These are phyloP conservation scores for Pseudocercospora vitis DNA, from an alignment of 2,329 filamentous ascomycete genomes.

Conservation along the genomic window DNA sequence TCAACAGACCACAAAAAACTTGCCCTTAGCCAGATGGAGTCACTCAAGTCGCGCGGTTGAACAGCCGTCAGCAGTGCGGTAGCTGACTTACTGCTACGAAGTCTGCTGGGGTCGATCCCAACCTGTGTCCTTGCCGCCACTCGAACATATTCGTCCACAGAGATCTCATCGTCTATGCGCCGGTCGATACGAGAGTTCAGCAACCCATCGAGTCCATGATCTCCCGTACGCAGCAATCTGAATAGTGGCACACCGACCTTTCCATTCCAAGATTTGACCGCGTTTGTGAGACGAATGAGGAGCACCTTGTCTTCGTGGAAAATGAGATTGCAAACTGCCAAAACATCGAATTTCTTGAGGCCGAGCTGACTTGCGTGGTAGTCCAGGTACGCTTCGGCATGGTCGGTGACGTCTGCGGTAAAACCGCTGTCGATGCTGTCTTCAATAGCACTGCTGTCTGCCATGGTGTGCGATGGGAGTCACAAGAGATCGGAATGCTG, in stretches of 20 bases:
- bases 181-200: conserved; percentile 19
- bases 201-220: conserved; percentile 16
- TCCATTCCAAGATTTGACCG: conserved; percentile 17
- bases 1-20: conserved; percentile 20
- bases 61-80: conserved; percentile 21
- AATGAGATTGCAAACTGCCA: conserved; percentile 22
- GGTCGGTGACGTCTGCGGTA: conserved; percentile 13
- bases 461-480: background rate
- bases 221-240: conserved; percentile 12
- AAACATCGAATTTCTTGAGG: conserved; percentile 16
- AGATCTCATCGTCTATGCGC: conserved; percentile 17
- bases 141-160: conserved; percentile 19
- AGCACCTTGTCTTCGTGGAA: conserved; percentile 23
- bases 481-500: background rate
- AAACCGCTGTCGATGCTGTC: conserved; percentile 7
- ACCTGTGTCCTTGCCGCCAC: conserved; percentile 21
- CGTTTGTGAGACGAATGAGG: conserved; percentile 13
- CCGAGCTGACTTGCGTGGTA: conserved; percentile 15
- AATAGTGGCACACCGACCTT: conserved; percentile 19
- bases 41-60: conserved; percentile 15
- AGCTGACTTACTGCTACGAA: conserved; percentile 17
- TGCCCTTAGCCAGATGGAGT: conserved; percentile 22
- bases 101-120: conserved; percentile 19
- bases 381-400: conserved; percentile 18
- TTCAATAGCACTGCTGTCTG: background rate